Conservation (phyloP, 306 rosid species). For the Corylus americana region DNA sequence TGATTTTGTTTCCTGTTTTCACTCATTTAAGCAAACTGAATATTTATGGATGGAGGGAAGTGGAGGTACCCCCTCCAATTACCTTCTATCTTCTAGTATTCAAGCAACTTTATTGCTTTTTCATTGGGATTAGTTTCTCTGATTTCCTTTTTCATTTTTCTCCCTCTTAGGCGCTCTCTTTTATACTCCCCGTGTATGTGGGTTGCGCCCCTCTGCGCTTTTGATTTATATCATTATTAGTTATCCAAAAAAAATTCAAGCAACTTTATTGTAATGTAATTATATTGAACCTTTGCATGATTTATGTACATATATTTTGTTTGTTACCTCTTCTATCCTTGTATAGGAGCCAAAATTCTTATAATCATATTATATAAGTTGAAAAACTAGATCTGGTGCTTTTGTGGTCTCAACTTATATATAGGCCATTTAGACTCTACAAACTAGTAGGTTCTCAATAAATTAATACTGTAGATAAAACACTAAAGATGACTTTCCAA, state of each 20-base stretch:
- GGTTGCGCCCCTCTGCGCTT: too few species aligned
- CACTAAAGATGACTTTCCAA: not conserved
- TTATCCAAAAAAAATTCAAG: not conserved
- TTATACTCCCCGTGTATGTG: too few species aligned
- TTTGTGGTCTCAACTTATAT: not conserved
- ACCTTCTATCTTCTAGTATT: conserved; percentile 2
- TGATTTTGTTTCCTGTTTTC: not conserved
- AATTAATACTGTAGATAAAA: not conserved
- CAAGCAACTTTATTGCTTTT: not conserved
- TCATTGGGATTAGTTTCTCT: too few species aligned
- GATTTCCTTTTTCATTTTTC: too few species aligned
- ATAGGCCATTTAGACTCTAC: not conserved
- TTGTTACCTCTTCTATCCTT: not conserved
- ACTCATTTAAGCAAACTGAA: not conserved
- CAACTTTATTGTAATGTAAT: not conserved
- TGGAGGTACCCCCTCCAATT: not conserved
- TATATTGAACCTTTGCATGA: not conserved
- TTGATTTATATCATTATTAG: too few species aligned
- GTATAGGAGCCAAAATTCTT: not conserved
- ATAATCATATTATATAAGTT: not conserved
- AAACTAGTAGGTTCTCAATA: not conserved
- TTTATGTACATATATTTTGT: not conserved
- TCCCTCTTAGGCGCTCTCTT: too few species aligned
- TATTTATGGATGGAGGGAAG: not conserved
- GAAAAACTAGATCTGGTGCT: not conserved